These are phyloP conservation scores for Camelina hispida DNA, from an alignment of 345 rosid genomes.

Conservation along the genomic window DNA sequence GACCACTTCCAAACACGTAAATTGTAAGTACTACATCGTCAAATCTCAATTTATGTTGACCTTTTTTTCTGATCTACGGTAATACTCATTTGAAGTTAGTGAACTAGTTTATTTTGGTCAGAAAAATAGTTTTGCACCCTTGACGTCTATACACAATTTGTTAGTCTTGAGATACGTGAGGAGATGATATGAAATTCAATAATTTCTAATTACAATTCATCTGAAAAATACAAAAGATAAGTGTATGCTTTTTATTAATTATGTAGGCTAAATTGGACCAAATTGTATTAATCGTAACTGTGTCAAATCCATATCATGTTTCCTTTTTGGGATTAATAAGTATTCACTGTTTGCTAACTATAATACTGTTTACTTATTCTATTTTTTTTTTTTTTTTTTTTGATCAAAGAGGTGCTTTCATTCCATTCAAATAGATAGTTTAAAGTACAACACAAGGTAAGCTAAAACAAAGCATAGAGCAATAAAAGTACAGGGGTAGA, in stretches of 20 bases:
- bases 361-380: conserved; percentile 9
- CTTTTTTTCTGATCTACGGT: neutral
- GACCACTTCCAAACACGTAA: neutral
- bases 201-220: neutral
- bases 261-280: neutral
- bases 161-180: neutral
- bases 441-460: too few species aligned
- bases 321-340: conserved; percentile 2
- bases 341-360: conserved; percentile 9
- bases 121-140: neutral
- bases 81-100: neutral
- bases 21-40: too few species aligned
- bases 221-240: neutral
- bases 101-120: neutral
- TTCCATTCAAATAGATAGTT: too few species aligned
- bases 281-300: conserved; percentile 1
- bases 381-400: too few species aligned
- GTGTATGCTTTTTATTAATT: neutral
- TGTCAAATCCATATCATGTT: conserved; percentile 14
- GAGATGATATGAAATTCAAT: neutral
- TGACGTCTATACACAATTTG: neutral
- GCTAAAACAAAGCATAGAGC: too few species aligned
- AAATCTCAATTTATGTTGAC: neutral
- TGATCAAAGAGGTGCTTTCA: too few species aligned
- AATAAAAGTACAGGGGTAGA: too few species aligned